These are phyloP conservation scores for Mortierella sp. DNA, from an alignment of 371 early-diverging fungal species.

Conservation along the genomic window DNA sequence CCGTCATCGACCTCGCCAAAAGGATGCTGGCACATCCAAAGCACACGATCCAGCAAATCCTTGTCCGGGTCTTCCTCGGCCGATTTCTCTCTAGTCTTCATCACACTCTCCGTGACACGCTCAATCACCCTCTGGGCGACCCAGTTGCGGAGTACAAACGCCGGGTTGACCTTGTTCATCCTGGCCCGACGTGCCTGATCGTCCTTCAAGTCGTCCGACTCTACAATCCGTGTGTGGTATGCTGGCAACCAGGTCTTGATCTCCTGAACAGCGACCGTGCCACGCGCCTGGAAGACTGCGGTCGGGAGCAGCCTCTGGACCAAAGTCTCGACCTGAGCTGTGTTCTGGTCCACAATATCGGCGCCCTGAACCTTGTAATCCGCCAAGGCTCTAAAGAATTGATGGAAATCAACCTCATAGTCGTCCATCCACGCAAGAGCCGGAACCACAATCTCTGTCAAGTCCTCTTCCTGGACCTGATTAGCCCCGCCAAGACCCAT, in stretches of 20 bases:
- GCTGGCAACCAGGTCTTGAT: conserved; percentile 60
- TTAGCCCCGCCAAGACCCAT: conserved; percentile 40
- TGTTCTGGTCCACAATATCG: conserved; percentile 24
- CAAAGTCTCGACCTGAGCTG: conserved; percentile 25
- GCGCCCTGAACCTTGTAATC: conserved; percentile 34
- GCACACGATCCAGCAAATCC: conserved; percentile 62
- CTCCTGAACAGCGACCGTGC: conserved; percentile 26
- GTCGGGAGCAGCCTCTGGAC: conserved; percentile 35
- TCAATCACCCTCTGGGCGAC: conserved; percentile 77
- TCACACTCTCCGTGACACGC: conserved; percentile 59
- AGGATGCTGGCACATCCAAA: conserved; percentile 69
- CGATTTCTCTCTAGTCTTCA: conserved; percentile 44
- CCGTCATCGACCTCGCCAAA: conserved; percentile 65
- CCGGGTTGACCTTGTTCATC: conserved; percentile 78
- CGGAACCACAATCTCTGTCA: conserved; percentile 40
- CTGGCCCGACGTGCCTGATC: conserved; percentile 54
- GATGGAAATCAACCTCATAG: conserved; percentile 48
- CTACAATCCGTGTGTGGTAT: conserved; percentile 67
- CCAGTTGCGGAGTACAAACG: conserved; percentile 82
- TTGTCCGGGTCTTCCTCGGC: conserved; percentile 54
- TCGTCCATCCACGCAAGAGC: conserved; percentile 55
- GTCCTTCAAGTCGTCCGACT: conserved; percentile 42
- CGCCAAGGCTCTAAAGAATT: conserved; percentile 44
- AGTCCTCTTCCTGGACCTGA: conserved; percentile 20
- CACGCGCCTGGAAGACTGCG: conserved; percentile 30